These are phyloP conservation scores for Talaromyces sp. DNA, from an alignment of 2,329 filamentous ascomycete genomes.

Conservation along the genomic window DNA sequence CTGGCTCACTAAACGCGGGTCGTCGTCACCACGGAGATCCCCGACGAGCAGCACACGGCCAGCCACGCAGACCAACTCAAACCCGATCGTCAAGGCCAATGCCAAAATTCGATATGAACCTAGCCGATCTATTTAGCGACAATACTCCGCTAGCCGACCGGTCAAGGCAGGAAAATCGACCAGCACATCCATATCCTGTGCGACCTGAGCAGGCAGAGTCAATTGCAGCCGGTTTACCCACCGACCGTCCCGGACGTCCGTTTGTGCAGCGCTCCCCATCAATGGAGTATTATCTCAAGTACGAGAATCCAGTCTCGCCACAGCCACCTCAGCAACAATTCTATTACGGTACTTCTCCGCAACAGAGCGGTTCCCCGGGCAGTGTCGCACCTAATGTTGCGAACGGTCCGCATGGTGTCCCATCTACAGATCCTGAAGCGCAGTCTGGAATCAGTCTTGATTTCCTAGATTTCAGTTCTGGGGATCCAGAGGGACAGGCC, in stretches of 20 bases:
- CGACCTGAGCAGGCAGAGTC: conserved; percentile 28
- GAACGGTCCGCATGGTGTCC: conserved; percentile 28
- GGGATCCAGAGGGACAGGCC: conserved; percentile 31
- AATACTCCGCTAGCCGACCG: conserved; percentile 40
- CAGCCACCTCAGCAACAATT: conserved; percentile 36
- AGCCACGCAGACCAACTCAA: conserved; percentile 35
- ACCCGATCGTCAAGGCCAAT: conserved; percentile 47
- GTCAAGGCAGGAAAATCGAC: conserved; percentile 34
- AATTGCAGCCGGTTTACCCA: conserved; percentile 25
- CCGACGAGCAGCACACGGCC: conserved; percentile 29
- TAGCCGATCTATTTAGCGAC: conserved; percentile 55
- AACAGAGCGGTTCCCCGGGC: conserved; percentile 36
- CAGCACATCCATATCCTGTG: conserved; percentile 30
- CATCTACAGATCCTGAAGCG: conserved; percentile 25
- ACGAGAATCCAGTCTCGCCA: conserved; percentile 37
- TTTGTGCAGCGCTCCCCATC: conserved; percentile 33
- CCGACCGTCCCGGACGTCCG: conserved; percentile 27
- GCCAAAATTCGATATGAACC: conserved; percentile 62
- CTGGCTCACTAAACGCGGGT: conserved; percentile 14
- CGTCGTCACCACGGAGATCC: conserved; percentile 27
- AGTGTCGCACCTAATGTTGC: conserved; percentile 20
- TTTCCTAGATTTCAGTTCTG: conserved; percentile 56
- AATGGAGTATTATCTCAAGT: conserved; percentile 40
- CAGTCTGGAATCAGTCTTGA: conserved; percentile 52
- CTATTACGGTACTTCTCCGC: conserved; percentile 38